These are phyloP conservation scores for Malassezia caprae DNA, from an alignment of 1,284 basidiomycete genomes.

Conservation along the genomic window DNA sequence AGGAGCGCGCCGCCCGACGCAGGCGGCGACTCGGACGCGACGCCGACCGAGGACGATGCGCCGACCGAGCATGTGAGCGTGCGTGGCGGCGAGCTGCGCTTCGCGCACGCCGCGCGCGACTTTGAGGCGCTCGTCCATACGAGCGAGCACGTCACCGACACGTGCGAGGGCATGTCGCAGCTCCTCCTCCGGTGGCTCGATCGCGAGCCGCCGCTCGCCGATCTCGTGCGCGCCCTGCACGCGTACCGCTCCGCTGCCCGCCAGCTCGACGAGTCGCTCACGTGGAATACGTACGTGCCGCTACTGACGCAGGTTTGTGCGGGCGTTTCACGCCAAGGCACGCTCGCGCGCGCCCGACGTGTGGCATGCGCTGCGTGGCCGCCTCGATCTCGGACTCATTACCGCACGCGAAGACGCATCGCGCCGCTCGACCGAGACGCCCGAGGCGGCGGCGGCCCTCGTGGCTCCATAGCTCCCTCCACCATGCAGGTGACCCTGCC, in stretches of 20 bases:
- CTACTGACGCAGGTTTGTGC: conserved; percentile 6
- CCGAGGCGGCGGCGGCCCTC: background rate
- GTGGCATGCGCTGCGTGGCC: background rate
- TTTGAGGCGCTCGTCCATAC: conserved; percentile 20
- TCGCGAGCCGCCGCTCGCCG: conserved; percentile 14
- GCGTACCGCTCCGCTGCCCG: background rate
- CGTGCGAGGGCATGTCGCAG: conserved; percentile 21
- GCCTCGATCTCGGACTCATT: conserved; percentile 11
- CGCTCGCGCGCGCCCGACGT: background rate
- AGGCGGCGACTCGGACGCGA: conserved; percentile 17
- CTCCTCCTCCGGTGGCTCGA: conserved; percentile 16
- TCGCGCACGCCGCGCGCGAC: conserved; percentile 19
- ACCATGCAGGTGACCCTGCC: conserved; percentile 7
- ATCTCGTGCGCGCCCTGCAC: conserved; percentile 1
- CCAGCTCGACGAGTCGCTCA: conserved; percentile 8
- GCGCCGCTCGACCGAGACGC: conserved; percentile 1
- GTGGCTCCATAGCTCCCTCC: background rate
- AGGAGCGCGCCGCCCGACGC: background rate
- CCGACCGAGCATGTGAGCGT: background rate
- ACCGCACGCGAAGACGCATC: conserved; percentile 7
- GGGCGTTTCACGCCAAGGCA: background rate
- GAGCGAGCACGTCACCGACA: conserved; percentile 22
- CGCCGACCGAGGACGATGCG: conserved; percentile 21
- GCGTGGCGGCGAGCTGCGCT: conserved; percentile 3
- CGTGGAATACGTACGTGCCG: conserved; percentile 10